Percentiles rank a stretch among this genome's conserved stretches.
Conservation (phyloP, 2,329 filamentous ascomycete genomes). For the Helicocarpus griseus region DNA sequence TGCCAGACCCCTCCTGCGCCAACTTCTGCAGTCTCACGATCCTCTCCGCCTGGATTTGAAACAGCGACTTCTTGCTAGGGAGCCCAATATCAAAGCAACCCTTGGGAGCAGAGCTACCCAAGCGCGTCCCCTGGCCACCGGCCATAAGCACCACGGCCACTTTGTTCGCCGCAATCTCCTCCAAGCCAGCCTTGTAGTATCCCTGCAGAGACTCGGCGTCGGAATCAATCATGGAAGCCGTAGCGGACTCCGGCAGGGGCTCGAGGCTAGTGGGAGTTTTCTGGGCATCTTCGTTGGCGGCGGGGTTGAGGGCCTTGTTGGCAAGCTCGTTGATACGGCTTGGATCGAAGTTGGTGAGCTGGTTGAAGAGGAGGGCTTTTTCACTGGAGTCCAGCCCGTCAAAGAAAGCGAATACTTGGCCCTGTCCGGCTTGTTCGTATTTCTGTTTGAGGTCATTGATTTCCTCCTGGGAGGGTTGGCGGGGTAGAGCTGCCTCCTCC, state of each 20-base stretch:
- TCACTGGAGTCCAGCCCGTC: slow-evolving; percentile 65
- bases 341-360: slow-evolving; percentile 74
- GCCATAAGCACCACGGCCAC: slow-evolving; percentile 91
- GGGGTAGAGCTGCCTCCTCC: slow-evolving; percentile 25
- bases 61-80: slow-evolving; percentile 84
- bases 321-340: slow-evolving; percentile 80
- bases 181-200: slow-evolving; percentile 69
- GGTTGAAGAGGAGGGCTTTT: slow-evolving; percentile 68
- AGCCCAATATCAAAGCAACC: slow-evolving; percentile 96
- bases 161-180: slow-evolving; percentile 57
- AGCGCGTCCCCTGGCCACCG: slow-evolving; percentile 86
- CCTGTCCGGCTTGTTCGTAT: slow-evolving; percentile 66
- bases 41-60: slow-evolving; percentile 94
- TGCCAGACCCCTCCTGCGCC: slow-evolving; percentile 59
- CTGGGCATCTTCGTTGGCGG: slow-evolving; percentile 32
- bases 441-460: slow-evolving; percentile 59
- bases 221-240: slow-evolving; percentile 86
- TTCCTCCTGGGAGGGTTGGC: slow-evolving; percentile 53
- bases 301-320: slow-evolving; percentile 67
- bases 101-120: slow-evolving; percentile 93
- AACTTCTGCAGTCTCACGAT: slow-evolving; percentile 79
- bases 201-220: slow-evolving; percentile 63
- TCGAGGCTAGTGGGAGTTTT: slow-evolving; percentile 57
- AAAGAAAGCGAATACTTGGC: slow-evolving; percentile 79
- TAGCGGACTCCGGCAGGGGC: slow-evolving; percentile 76